phyloP scores from a whole-genome alignment of 169 alveolate genomes.

The Plasmodium fragile region DNA sequence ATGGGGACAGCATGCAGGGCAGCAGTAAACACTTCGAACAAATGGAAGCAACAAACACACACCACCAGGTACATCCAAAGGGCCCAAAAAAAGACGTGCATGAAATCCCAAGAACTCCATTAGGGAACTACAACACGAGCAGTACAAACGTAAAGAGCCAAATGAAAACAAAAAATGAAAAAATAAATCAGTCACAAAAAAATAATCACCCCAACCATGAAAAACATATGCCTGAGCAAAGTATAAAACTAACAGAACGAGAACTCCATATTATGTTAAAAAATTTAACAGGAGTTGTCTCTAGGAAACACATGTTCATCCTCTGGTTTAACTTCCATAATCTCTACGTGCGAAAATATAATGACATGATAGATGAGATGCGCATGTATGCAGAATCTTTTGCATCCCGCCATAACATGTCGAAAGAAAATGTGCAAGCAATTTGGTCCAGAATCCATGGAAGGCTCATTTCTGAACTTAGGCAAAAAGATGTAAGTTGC shows the following conservation, averaged over 20 bases:
- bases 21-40: not conserved
- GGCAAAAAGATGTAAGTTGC: not conserved
- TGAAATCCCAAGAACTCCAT: not conserved
- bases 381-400: not conserved
- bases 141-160: not conserved
- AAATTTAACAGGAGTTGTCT: not conserved
- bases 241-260: constrained; percentile 13
- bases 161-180: not conserved
- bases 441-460: constrained; percentile 6
- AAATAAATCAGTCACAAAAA: not conserved
- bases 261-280: not conserved
- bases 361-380: constrained; percentile 2
- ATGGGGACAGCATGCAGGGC: not conserved
- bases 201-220: not conserved
- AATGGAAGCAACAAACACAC: not conserved
- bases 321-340: constrained; percentile 29
- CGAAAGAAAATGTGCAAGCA: not conserved
- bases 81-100: not conserved
- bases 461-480: constrained; percentile 6
- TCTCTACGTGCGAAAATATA: not conserved
- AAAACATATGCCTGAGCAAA: not conserved
- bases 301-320: constrained; percentile 7
- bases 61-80: not conserved
- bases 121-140: not conserved
- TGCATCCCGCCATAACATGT: constrained; percentile 4